Evolutionary conservation across 768 basidiomycete species (phyloP), one percentile per base, ranked within the genome.

Genomic region (Podaxis pistillaris): DNA sequence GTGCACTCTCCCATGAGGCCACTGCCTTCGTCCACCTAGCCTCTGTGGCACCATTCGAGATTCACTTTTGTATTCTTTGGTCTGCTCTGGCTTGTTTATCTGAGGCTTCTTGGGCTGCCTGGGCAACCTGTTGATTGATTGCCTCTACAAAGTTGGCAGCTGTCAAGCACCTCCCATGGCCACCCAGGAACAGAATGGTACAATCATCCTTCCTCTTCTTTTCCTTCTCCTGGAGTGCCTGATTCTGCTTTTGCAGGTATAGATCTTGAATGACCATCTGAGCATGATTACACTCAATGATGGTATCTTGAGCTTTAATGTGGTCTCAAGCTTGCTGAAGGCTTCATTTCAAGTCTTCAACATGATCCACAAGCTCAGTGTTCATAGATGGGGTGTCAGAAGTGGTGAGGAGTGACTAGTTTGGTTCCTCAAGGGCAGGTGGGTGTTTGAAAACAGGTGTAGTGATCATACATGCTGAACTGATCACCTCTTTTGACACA

Each of bases 201-300:
- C 47, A 28, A 36, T 60, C 58, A n/a, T 50, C 37, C n/a, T 60
- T 60, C 40, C 40, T 51, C 58, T 51, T 60, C 26, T 60, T 60
- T 46, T 51, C 58, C 22, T 50, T 49, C 4, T 11, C 46, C 13
- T 60, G 26, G 3, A 60, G 12, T 13, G 26, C 33, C 26, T 51
- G 8, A 22, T 60, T 60, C 33, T 28, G 30, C 19, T 37, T 26
- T 50, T 51, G 15, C 3, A 60, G 58, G 13, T 26, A 7, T 13
- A 60, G 46, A 28, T 60, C 58, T 28, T 60, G 58, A n/a, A 60
- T 49, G 49, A 60, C 24, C 41, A 60, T 46, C 33, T 60, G 58
- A 3, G 58, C 58, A 50, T 60, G 58, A 22, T 46, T 49, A 26
- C 24, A 13, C 47, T 60, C 47, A 51, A 60, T 60, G 11, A 60